Evolutionary conservation across 2,329 filamentous ascomycete genomes (phyloP), one percentile per base, ranked within the genome.

Genomic region (Fusarium protoensiforme): DNA sequence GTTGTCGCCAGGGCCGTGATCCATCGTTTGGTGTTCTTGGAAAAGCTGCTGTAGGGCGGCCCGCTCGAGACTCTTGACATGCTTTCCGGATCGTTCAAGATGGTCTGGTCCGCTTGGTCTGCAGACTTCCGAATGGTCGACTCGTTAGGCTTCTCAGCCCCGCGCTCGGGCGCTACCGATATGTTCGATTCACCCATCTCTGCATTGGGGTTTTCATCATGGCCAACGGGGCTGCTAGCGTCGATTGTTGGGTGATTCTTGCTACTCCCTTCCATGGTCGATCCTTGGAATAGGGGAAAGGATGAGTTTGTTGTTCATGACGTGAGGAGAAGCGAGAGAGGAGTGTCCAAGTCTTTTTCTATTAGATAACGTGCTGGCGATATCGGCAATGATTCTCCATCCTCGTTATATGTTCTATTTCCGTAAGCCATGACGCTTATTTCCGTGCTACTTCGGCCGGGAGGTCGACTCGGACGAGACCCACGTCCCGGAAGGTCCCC

Each of bases 1-100:
- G 86, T 76, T 36, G 85, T 85, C 63, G 88, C 86, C 85, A 91
- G 87, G 58, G 80, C 75, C 36, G 87, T 83, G 67, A 91, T 86
- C 83, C 87, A 90, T 72, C 83, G 79, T 77, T 86, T 90, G 73
- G 84, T 86, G 14, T 74, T 66, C 29, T 74, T 76, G 1, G 78
- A 77, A 56, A 81, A 81, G 61, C 71, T 68, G 65, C 77, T 81
- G 67, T 81, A 81, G 13, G 77, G 61, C 59, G 76, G 74, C 29
- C 72, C 74, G 43, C 70, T 78, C 16, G 65, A 35, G 27, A 73
- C 66, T 64, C 75, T 71, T 7, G 73, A 65, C 33, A 77, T 61
- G 10, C 61, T 62, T 58, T 80, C 78, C 14, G 68, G 58, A 31
- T 75, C 72, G 10, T 64, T 56, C 41, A 75, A 20, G 35, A 75